phyloP scores from a whole-genome alignment of 2,329 filamentous ascomycete genomes.

The Aureobasidium uvarum region DNA sequence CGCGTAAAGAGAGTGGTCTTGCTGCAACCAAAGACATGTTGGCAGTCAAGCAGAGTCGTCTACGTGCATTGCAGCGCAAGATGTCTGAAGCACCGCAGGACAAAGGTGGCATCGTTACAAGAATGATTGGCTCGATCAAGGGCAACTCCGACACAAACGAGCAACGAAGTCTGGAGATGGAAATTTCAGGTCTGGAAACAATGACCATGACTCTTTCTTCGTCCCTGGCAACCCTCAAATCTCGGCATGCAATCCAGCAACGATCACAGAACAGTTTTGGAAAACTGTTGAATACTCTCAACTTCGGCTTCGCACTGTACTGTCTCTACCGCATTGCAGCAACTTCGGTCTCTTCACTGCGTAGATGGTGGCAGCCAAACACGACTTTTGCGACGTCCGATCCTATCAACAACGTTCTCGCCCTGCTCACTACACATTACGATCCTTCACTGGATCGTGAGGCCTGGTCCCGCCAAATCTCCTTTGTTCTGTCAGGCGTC shows the following conservation, averaged over 20 bases:
- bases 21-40: slow-evolving; percentile 80
- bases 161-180: slow-evolving; percentile 60
- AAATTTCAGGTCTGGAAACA: slow-evolving; percentile 74
- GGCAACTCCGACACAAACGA: slow-evolving; percentile 58
- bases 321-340: slow-evolving; percentile 80
- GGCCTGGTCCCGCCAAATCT: slow-evolving; percentile 81
- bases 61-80: slow-evolving; percentile 69
- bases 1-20: slow-evolving; percentile 73
- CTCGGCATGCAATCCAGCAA: slow-evolving; percentile 61
- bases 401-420: slow-evolving; percentile 79
- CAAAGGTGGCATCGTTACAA: slow-evolving; percentile 63
- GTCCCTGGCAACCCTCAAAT: slow-evolving; percentile 62
- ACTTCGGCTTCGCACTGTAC: slow-evolving; percentile 73
- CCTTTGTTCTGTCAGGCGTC: slow-evolving; percentile 76
- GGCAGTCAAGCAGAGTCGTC: slow-evolving; percentile 67
- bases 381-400: slow-evolving; percentile 67
- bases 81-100: slow-evolving; percentile 45
- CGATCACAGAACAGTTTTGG: slow-evolving; percentile 67
- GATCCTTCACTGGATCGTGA: slow-evolving; percentile 77
- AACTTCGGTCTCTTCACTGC: slow-evolving; percentile 65
- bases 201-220: slow-evolving; percentile 72
- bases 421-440: slow-evolving; percentile 77
- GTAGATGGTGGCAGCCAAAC: slow-evolving; percentile 51
- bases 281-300: slow-evolving; percentile 60
- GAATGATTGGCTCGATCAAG: slow-evolving; percentile 69